Evolutionary conservation across 208 protist species (phyloP).

Genomic region (Balamuthia mandrillaris): DNA sequence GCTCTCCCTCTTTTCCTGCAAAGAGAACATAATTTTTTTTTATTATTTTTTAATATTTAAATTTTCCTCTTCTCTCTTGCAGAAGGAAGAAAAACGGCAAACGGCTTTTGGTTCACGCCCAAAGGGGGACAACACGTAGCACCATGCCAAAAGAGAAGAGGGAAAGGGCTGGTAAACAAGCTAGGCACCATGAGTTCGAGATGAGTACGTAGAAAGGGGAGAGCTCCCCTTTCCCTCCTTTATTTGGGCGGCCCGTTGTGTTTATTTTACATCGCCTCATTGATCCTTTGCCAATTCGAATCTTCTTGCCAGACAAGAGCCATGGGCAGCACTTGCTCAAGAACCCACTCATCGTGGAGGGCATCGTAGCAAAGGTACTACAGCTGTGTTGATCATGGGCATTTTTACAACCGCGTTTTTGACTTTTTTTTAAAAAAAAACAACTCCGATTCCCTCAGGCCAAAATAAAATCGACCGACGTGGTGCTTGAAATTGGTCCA

Average conservation of each 20-base stretch:
- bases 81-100: too few species aligned
- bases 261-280: neutral
- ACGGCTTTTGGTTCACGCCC: too few species aligned
- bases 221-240: neutral
- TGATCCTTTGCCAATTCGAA: too few species aligned
- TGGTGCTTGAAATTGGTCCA: constrained; percentile 98
- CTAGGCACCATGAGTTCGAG: constrained; percentile 18
- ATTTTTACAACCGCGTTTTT: neutral
- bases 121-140: too few species aligned
- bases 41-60: too few species aligned
- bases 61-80: too few species aligned
- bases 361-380: constrained; percentile 93
- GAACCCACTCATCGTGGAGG: constrained; percentile 95
- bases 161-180: neutral
- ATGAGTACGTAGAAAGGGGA: constrained; percentile 1
- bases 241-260: too few species aligned
- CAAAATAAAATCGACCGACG: constrained; percentile 91
- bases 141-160: constrained; percentile 26
- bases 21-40: too few species aligned
- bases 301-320: constrained; percentile 82
- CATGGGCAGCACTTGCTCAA: constrained; percentile 98
- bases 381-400: constrained; percentile 9
- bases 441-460: constrained; percentile 33
- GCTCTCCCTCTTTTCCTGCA: too few species aligned
- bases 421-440: neutral